phyloP scores from a whole-genome alignment of 176 grass and related monocot genomes.

The Alloteropsis semialata region DNA sequence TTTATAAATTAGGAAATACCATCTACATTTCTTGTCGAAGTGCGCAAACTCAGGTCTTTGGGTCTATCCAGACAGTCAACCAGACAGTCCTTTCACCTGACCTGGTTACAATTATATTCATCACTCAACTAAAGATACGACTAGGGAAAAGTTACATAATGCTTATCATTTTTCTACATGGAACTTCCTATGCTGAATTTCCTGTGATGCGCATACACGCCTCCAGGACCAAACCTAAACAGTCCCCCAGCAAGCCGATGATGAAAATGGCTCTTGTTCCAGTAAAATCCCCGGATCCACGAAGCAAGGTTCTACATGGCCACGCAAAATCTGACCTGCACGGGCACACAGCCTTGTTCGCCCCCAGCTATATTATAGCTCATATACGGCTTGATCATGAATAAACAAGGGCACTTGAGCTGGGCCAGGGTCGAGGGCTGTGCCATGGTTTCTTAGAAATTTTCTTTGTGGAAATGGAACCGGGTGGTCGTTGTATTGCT shows the following conservation, averaged over 20 bases:
- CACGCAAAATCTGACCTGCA: background rate
- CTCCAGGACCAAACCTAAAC: background rate
- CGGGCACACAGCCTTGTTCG: background rate
- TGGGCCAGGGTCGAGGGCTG: background rate
- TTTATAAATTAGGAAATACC: background rate
- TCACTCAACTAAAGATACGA: background rate
- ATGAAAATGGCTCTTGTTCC: background rate
- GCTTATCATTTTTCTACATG: background rate
- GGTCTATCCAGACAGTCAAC: background rate
- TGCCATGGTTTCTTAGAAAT: constrained; percentile 51
- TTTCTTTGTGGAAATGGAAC: constrained; percentile 99
- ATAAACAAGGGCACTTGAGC: background rate
- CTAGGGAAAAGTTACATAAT: background rate
- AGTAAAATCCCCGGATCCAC: background rate
- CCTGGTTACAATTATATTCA: background rate
- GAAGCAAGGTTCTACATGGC: background rate
- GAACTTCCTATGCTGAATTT: background rate
- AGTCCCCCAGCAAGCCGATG: background rate
- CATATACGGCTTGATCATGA: background rate
- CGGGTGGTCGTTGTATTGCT: constrained; percentile 78
- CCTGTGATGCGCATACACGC: background rate
- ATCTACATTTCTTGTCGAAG: background rate
- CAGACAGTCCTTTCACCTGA: too few relatives aligned
- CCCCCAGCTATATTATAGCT: too few relatives aligned
- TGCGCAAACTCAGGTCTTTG: background rate